phyloP scores from a whole-genome alignment of 768 basidiomycete genomes.

The Leccinum longicurvipes region DNA sequence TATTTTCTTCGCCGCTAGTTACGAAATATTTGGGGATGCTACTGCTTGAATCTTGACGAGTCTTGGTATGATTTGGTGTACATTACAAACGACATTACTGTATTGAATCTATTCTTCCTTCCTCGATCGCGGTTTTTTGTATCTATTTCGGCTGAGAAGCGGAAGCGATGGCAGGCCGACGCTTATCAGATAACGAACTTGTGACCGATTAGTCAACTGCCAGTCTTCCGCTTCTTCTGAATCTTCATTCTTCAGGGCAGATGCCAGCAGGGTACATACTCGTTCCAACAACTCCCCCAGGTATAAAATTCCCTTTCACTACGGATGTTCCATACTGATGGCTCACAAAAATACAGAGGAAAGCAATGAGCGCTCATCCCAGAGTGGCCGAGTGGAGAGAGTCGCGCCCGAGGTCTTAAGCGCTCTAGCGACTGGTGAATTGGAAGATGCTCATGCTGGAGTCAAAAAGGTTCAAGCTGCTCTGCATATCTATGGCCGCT shows the following conservation, averaged over 20 bases:
- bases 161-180: not conserved
- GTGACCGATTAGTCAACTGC: not conserved
- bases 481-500: conserved; percentile 49
- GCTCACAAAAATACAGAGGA: conserved; percentile 1
- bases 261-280: conserved; percentile 19
- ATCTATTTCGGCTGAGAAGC: not conserved
- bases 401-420: not conserved
- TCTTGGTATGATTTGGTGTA: not conserved
- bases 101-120: not conserved
- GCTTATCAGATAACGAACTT: conserved; percentile 13
- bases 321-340: not conserved
- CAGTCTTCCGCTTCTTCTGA: not conserved
- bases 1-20: not conserved
- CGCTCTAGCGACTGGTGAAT: conserved; percentile 1
- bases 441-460: conserved; percentile 34
- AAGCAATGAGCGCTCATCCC: not conserved
- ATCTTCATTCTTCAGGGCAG: not conserved
- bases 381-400: not conserved
- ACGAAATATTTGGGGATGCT: not conserved
- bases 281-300: conserved; percentile 14
- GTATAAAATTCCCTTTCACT: not conserved
- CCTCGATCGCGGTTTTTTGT: not conserved
- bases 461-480: conserved; percentile 50
- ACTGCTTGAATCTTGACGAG: not conserved
- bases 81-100: not conserved